These are phyloP conservation scores for Fraxinus pennsylvanica DNA, from an alignment of 257 asterid genomes.

Conservation along the genomic window DNA sequence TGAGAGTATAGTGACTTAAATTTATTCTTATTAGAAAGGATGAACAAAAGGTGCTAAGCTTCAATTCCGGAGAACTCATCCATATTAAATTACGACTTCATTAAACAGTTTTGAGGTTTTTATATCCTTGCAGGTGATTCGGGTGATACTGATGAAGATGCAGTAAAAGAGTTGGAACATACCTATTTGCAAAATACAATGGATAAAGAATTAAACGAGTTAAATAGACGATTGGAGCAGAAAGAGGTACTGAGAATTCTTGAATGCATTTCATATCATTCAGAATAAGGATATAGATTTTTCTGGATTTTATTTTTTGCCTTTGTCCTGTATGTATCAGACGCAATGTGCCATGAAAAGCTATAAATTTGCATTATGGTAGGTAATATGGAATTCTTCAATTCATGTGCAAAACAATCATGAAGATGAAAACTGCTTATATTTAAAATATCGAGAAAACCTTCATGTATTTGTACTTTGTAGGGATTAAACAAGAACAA, in stretches of 20 bases:
- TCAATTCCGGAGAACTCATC: background rate
- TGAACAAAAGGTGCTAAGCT: conserved; percentile 6
- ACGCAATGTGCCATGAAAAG: background rate
- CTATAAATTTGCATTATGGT: background rate
- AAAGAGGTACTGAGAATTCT: conserved; percentile 64
- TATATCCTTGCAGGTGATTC: conserved; percentile 64
- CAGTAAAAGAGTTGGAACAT: conserved; percentile 95
- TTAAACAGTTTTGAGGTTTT: conserved; percentile 8
- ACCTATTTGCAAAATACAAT: conserved; percentile 80
- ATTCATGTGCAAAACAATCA: background rate
- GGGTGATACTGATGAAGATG: conserved; percentile 82
- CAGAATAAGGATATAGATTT: background rate
- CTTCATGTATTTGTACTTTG: background rate
- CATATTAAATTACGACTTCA: conserved; percentile 9
- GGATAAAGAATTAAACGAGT: conserved; percentile 90
- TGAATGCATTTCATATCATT: conserved; percentile 4
- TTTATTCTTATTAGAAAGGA: background rate
- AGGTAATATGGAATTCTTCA: too few species aligned
- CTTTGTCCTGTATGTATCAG: background rate
- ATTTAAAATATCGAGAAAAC: background rate
- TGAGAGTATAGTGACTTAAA: background rate
- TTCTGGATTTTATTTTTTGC: background rate
- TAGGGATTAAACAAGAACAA: background rate
- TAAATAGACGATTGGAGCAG: conserved; percentile 82
- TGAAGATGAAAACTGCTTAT: background rate